phyloP scores from a whole-genome alignment of 495 filamentous ascomycete species.

The Penicillium angulare region DNA sequence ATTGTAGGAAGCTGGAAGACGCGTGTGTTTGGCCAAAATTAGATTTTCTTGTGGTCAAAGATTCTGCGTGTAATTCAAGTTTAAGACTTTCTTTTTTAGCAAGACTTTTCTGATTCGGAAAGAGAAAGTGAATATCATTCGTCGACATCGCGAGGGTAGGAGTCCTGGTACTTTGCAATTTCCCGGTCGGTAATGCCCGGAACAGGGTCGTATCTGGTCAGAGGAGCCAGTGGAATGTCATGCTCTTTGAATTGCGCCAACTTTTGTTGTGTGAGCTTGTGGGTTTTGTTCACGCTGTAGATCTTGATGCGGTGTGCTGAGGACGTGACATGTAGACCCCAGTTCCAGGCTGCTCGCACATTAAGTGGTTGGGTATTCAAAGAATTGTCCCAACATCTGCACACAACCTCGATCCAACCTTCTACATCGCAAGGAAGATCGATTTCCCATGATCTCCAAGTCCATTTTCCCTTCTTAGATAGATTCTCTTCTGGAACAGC shows the following conservation, averaged over 20 bases:
- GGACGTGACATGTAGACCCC: constrained; percentile 67
- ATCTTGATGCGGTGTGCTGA: constrained; percentile 61
- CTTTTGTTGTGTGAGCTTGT: constrained; percentile 44
- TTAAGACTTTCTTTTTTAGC: background rate
- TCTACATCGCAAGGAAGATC: constrained; percentile 42
- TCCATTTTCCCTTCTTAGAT: constrained; percentile 36
- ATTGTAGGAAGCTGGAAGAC: too few species aligned
- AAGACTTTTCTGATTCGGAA: background rate
- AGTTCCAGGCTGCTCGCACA: constrained; percentile 47
- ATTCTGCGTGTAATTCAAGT: background rate
- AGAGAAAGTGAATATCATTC: constrained; percentile 18
- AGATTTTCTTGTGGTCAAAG: too few species aligned
- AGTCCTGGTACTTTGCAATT: constrained; percentile 44
- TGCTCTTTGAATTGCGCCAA: constrained; percentile 49
- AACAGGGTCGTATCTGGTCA: constrained; percentile 50
- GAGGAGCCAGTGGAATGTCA: constrained; percentile 45
- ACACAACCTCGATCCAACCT: constrained; percentile 45
- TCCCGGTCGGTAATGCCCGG: constrained; percentile 45
- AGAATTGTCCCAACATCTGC: constrained; percentile 42
- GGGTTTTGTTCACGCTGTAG: constrained; percentile 60
- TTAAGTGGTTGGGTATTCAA: constrained; percentile 42
- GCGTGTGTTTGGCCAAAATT: background rate
- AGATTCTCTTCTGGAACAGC: constrained; percentile 28
- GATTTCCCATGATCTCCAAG: constrained; percentile 40
- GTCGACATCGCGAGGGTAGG: constrained; percentile 50